These are phyloP conservation scores for Sequoiadendron giganteum DNA, from an alignment of 75 land plant species.

Conservation along the genomic window DNA sequence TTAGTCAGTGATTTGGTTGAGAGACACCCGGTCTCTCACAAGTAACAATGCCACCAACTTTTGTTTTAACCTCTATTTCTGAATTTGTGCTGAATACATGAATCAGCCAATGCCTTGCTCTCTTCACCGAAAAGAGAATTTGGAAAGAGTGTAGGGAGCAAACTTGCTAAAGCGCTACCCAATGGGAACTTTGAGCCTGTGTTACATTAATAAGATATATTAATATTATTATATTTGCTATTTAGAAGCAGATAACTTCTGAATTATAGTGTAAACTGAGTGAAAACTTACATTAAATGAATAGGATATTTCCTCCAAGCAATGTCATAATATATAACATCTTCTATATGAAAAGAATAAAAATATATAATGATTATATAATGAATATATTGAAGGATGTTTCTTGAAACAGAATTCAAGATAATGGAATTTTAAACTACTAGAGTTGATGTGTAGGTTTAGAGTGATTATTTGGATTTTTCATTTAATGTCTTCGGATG, in stretches of 20 bases:
- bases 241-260: not conserved
- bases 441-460: too few relatives aligned
- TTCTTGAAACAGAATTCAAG: too few relatives aligned
- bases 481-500: too few relatives aligned
- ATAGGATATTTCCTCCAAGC: not conserved
- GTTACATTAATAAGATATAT: not conserved
- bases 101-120: slow-evolving; percentile 5
- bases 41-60: not conserved
- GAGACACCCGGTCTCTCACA: too few relatives aligned
- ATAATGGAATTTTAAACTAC: too few relatives aligned
- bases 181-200: slow-evolving; percentile 67
- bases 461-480: too few relatives aligned
- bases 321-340: not conserved
- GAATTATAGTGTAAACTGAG: not conserved
- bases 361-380: too few relatives aligned
- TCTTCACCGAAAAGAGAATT: slow-evolving; percentile 13
- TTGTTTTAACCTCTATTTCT: not conserved
- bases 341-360: not conserved
- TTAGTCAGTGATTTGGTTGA: too few relatives aligned
- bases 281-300: not conserved
- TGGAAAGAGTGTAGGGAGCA: slow-evolving; percentile 59
- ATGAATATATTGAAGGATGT: too few relatives aligned
- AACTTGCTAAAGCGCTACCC: slow-evolving; percentile 51
- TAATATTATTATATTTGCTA: not conserved
- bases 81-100: not conserved